Conservation (phyloP, 2,329 filamentous ascomycete species). For the Aspergillus phoenicis region DNA sequence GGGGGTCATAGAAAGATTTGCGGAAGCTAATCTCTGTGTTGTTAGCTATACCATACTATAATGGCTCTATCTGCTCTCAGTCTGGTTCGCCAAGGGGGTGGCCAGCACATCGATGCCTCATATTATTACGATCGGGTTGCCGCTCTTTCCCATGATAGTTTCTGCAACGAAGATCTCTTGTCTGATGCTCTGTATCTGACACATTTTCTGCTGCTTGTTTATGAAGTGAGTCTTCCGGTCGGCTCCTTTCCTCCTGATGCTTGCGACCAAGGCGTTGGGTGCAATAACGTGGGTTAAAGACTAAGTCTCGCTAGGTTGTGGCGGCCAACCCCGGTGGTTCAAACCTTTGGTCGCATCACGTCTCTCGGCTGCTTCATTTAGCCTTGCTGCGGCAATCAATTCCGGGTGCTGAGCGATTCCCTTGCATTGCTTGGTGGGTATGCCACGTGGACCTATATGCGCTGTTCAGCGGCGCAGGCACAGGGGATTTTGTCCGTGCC, state of each 20-base stretch:
- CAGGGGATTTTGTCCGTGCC: slow-evolving; percentile 53
- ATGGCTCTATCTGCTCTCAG: slow-evolving; percentile 60
- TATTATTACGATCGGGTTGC: slow-evolving; percentile 60
- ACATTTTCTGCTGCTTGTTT: slow-evolving; percentile 60
- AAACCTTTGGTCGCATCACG: slow-evolving; percentile 58
- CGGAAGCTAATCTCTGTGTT: slow-evolving; percentile 14
- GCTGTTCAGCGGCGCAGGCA: slow-evolving; percentile 55
- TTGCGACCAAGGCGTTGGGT: slow-evolving; percentile 4
- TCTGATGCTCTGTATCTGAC: slow-evolving; percentile 60
- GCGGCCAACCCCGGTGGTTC: slow-evolving; percentile 49
- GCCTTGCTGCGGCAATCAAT: slow-evolving; percentile 51
- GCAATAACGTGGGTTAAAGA: slow-evolving; percentile 16
- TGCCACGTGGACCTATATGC: slow-evolving; percentile 60
- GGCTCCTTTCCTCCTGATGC: not conserved
- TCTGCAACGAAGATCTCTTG: slow-evolving; percentile 54
- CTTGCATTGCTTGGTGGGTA: slow-evolving; percentile 58
- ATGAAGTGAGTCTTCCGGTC: slow-evolving; percentile 50
- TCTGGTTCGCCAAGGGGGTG: slow-evolving; percentile 50
- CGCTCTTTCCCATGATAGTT: slow-evolving; percentile 48
- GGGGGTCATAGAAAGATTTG: not conserved
- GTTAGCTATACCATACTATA: slow-evolving; percentile 59
- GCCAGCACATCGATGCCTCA: slow-evolving; percentile 52
- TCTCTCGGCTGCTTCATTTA: slow-evolving; percentile 55
- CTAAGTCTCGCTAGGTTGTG: slow-evolving; percentile 42
- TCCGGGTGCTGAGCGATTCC: slow-evolving; percentile 50